These are phyloP conservation scores for Fusarium anthophilum DNA, from an alignment of 2,329 filamentous ascomycete species.

Conservation along the genomic window DNA sequence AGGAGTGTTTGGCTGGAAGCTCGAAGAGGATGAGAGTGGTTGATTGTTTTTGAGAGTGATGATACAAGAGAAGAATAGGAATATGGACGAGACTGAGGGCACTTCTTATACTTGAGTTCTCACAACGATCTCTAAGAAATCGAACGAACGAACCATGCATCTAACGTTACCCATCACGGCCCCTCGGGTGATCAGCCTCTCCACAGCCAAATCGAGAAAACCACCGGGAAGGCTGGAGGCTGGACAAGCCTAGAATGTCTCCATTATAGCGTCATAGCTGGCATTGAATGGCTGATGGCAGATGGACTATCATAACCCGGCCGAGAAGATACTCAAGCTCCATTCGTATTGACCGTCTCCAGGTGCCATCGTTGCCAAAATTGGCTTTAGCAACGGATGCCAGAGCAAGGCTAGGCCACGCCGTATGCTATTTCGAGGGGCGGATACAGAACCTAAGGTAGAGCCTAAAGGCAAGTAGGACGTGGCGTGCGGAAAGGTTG, in stretches of 20 bases:
- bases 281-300: not conserved
- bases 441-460: constrained; percentile 6
- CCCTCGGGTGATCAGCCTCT: constrained; percentile 31
- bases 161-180: constrained; percentile 26
- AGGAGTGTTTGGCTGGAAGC: constrained; percentile 18
- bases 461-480: not conserved
- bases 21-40: constrained; percentile 23
- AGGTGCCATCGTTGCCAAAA: not conserved
- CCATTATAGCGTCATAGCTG: constrained; percentile 29
- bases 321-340: not conserved
- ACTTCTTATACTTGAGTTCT: constrained; percentile 36
- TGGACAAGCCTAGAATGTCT: constrained; percentile 10
- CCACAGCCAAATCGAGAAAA: constrained; percentile 24
- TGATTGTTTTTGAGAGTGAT: constrained; percentile 26
- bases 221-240: constrained; percentile 25
- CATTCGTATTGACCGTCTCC: not conserved
- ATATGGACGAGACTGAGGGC: constrained; percentile 15
- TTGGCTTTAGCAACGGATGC: not conserved
- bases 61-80: constrained; percentile 4
- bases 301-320: not conserved
- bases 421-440: constrained; percentile 31
- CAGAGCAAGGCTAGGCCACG: constrained; percentile 18
- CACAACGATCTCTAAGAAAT: constrained; percentile 16
- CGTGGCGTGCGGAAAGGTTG: not conserved
- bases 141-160: constrained; percentile 28